These are phyloP conservation scores for Terana coerulea DNA, from an alignment of 768 basidiomycete genomes.

Conservation along the genomic window DNA sequence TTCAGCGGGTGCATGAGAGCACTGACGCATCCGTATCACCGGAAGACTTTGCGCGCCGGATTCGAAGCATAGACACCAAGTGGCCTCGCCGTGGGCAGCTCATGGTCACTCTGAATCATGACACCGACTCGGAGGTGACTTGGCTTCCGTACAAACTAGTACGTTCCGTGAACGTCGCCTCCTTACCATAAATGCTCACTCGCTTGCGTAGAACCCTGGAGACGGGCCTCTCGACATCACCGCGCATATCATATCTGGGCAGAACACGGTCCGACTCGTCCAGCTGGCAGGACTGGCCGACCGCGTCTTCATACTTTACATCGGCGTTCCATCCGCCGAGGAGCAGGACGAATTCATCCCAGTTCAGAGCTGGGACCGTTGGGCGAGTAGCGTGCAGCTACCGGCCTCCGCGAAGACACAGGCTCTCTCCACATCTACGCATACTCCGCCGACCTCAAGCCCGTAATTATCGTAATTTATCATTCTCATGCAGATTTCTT, in stretches of 20 bases:
- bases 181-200: background rate
- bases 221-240: slow-evolving; percentile 21
- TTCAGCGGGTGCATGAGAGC: slow-evolving; percentile 8
- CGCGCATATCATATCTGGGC: slow-evolving; percentile 14
- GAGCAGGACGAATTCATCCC: background rate
- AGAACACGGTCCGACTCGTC: slow-evolving; percentile 18
- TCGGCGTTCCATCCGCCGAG: slow-evolving; percentile 13
- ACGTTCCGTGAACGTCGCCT: background rate
- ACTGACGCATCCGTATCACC: slow-evolving; percentile 6
- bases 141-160: slow-evolving; percentile 17
- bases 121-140: background rate
- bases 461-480: no score
- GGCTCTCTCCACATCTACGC: no score
- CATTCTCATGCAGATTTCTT: no score
- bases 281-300: slow-evolving; percentile 19
- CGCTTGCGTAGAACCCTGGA: slow-evolving; percentile 11
- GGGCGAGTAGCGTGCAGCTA: no score
- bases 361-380: background rate
- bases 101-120: slow-evolving; percentile 9
- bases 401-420: no score
- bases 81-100: slow-evolving; percentile 18
- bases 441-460: no score
- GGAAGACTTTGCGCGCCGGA: slow-evolving; percentile 8
- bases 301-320: slow-evolving; percentile 20
- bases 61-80: slow-evolving; percentile 15